Conservation (phyloP, 2,329 filamentous ascomycete genomes). For the Corniculantispora saksenae region DNA sequence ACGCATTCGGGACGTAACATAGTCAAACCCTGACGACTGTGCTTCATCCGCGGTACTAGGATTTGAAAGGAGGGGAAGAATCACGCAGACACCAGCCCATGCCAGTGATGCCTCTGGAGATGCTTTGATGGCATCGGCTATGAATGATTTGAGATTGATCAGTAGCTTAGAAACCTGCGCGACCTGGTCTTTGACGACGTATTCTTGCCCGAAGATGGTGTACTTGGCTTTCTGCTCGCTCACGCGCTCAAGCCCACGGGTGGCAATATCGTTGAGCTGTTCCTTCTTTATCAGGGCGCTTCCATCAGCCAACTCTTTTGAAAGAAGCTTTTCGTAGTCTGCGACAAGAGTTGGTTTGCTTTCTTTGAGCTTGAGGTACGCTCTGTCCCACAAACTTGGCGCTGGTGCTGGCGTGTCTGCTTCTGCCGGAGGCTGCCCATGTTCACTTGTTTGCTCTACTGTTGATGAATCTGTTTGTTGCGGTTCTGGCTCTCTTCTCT, state of each 20-base stretch:
- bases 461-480: background rate
- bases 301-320: background rate
- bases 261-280: slow-evolving; percentile 20
- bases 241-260: slow-evolving; percentile 22
- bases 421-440: background rate
- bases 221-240: slow-evolving; percentile 21
- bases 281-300: background rate
- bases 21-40: slow-evolving; percentile 34
- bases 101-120: slow-evolving; percentile 34
- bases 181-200: slow-evolving; percentile 26
- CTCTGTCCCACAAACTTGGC: slow-evolving; percentile 28
- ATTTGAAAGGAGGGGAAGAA: slow-evolving; percentile 38
- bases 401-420: background rate
- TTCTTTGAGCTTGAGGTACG: slow-evolving; percentile 29
- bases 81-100: slow-evolving; percentile 38
- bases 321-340: slow-evolving; percentile 29
- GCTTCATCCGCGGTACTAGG: slow-evolving; percentile 30
- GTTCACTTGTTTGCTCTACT: background rate
- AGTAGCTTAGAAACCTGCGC: slow-evolving; percentile 25
- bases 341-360: slow-evolving; percentile 24
- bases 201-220: slow-evolving; percentile 25
- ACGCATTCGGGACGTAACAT: slow-evolving; percentile 32
- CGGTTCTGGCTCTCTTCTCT: background rate
- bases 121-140: slow-evolving; percentile 31
- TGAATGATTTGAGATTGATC: slow-evolving; percentile 26